Conservation (phyloP, 208 protist species). For the Acanthamoeba lenticulata region DNA sequence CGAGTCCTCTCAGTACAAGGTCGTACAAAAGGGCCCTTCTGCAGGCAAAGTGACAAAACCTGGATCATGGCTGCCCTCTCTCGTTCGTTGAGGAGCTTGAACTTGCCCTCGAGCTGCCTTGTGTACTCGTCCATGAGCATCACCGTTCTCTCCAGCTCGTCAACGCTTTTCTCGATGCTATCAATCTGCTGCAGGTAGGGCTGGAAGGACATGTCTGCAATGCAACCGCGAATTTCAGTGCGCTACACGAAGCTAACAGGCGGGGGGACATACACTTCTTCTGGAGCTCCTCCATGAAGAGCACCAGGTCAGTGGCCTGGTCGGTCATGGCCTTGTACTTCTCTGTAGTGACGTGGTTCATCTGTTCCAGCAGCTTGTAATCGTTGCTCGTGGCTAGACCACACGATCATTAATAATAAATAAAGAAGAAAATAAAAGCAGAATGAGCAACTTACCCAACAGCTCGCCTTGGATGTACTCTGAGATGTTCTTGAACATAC, state of each 20-base stretch:
- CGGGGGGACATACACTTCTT: conserved; percentile 61
- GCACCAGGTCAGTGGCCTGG: conserved; percentile 58
- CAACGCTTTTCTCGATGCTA: conserved; percentile 25
- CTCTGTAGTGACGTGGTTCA: conserved; percentile 54
- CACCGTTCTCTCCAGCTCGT: conserved; percentile 57
- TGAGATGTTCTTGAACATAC: conserved; percentile 32
- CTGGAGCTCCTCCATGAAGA: conserved; percentile 62
- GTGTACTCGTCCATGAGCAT: conserved; percentile 68
- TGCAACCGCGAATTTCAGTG: neutral
- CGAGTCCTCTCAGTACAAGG: no score
- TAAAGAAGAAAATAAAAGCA: neutral
- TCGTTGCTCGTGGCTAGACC: conserved; percentile 27
- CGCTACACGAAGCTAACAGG: neutral
- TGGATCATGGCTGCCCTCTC: conserved; percentile 28
- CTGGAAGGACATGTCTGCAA: conserved; percentile 8
- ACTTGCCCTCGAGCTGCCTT: conserved; percentile 49
- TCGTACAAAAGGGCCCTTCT: no score
- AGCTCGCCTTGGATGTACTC: conserved; percentile 61
- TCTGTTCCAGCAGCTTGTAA: conserved; percentile 64
- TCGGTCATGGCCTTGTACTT: conserved; percentile 62
- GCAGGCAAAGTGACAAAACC: no score
- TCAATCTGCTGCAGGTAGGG: conserved; percentile 61
- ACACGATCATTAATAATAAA: neutral
- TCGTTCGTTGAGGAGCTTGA: conserved; percentile 16
- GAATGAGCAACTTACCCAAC: neutral